Evolutionary conservation across 116 monocot genomes (phyloP), one percentile per base, ranked within the genome.

Genomic region (Zostera marina): DNA sequence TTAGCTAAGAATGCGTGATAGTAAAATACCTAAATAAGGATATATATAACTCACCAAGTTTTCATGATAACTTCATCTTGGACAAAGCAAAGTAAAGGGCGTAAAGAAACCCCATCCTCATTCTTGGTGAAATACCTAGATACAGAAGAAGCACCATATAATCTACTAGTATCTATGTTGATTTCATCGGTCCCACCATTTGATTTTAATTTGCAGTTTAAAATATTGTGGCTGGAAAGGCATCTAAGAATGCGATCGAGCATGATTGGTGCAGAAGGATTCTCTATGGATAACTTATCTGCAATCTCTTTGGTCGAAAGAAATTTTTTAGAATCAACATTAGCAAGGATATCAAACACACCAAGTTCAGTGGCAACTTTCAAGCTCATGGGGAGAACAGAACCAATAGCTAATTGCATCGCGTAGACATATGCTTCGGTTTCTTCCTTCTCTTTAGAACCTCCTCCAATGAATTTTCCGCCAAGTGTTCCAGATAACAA

Each of bases 71-170:
- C 55, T 47, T 63, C 63, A 48, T 70, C 62, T 21, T 63, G 54
- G 48, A 56, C 21, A 56, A 57, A 14, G 39, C 76, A 76, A 2
- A 13, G 41, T 5, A 83, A 57, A 0, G 75, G 41, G 3, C 75
- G 66, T 40, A 78, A 9, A 52, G 79, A 76, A 13, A 79, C 78
- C 9, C 83, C 83, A 24, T 83, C 79, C 48, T 73, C 70, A 46
- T 79, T 79, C 32, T 56, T 63, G 22, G 75, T 70, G 11, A 79
- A 48, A 52, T 55, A 77, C 61, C 63, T 79, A 48, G 54, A 32
- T 12, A 76, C 76, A 0, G 76, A 79, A 1, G 79, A 55, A 15
- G 66, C 41, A 4, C 70, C 81, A 54, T 81, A 77, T 7, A 53
- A 59, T 26, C 68, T 60, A 12, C 0, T 4, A 2, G 4, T 32